A percentile compares a stretch with the other conserved stretches of the same genome.
Conservation (phyloP, 2,329 filamentous ascomycete species). For the Microcyclospora tardicrescens region DNA sequence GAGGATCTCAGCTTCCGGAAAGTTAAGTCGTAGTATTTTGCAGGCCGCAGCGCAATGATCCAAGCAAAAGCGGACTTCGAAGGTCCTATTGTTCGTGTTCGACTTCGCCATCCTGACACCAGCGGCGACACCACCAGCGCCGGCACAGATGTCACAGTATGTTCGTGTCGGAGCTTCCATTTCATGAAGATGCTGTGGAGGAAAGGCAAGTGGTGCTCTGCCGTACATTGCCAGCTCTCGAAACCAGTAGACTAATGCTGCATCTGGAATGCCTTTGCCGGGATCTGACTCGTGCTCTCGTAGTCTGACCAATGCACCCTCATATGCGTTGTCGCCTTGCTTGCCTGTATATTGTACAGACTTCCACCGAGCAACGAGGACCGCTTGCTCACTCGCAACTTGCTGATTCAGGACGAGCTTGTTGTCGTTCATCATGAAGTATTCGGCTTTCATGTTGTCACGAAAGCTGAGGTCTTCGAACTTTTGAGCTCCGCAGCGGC, state of each 20-base stretch:
- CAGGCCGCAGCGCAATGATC: conserved; percentile 49
- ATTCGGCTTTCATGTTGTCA: background rate
- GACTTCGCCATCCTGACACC: conserved; percentile 51
- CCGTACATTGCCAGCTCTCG: background rate
- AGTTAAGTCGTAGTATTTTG: conserved; percentile 47
- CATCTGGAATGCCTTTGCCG: conserved; percentile 1
- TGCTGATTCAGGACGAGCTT: conserved; percentile 6
- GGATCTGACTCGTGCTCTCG: conserved; percentile 2
- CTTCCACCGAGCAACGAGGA: background rate
- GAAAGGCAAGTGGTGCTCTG: background rate
- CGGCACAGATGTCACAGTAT: conserved; percentile 59
- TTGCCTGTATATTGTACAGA: background rate
- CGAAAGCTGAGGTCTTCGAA: conserved; percentile 2
- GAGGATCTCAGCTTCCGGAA: conserved; percentile 25
- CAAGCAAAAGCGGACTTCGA: conserved; percentile 32
- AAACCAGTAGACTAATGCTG: background rate
- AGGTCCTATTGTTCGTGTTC: conserved; percentile 1
- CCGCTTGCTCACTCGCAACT: background rate
- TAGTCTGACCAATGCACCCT: background rate
- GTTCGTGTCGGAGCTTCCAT: conserved; percentile 25
- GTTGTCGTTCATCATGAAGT: conserved; percentile 15
- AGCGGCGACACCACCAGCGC: conserved; percentile 56
- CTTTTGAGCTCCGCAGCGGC: background rate
- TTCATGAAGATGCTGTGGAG: background rate
- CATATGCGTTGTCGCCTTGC: background rate